Base-by-base conservation (phyloP, 805 yeast genomes). In the Ogataea nitratoaversa region DNA sequence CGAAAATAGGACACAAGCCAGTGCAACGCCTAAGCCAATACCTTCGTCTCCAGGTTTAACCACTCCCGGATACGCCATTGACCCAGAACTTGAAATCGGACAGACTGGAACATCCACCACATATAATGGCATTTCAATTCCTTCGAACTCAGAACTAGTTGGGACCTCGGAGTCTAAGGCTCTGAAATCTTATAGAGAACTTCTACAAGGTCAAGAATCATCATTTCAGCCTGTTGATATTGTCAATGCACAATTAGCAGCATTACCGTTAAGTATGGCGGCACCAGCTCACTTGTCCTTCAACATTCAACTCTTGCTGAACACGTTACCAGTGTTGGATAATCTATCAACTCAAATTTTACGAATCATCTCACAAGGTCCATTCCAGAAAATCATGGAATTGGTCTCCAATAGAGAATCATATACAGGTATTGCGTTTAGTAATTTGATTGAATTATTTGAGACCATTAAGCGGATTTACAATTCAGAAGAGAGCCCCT, bases 311-410 rank as follows among this genome's bases (percentile, higher is more conserved):
- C 65, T 84, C 30, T 65, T 81, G 22, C 66, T 84, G 40, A 80
- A 82, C 49, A 74, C 89, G 0, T 62, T 89, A 31, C 90, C 95
- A 0, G 74, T 86, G 1, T 63, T 90, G 44, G 96, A 89, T 55
- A 86, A 86, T 49, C 69, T 90, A 38, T 78, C 96, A 0, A 76
- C 89, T 1, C 97, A 90, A 57, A 67, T 90, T 16, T 66, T 90
- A 39, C 70, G 93, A 46, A 68, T 82, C 2, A 76, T 89, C 29
- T 83, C 86, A 8, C 70, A 76, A 19, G 84, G 84, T 4, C 84
- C 95, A 3, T 83, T 84, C 54, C 87, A 85, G 53, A 85, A 83
- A 36, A 76, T 86, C 8, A 68, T 86, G 50, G 81, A 79, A 33
- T 66, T 84, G 28, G 86, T 86, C 2, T 74, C 88, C 29, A 76